A percentile compares a stretch with the other conserved stretches of the same genome.
These are phyloP conservation scores for Neurospora tetrasperma DNA, from an alignment of 495 filamentous ascomycete species.

Conservation along the genomic window DNA sequence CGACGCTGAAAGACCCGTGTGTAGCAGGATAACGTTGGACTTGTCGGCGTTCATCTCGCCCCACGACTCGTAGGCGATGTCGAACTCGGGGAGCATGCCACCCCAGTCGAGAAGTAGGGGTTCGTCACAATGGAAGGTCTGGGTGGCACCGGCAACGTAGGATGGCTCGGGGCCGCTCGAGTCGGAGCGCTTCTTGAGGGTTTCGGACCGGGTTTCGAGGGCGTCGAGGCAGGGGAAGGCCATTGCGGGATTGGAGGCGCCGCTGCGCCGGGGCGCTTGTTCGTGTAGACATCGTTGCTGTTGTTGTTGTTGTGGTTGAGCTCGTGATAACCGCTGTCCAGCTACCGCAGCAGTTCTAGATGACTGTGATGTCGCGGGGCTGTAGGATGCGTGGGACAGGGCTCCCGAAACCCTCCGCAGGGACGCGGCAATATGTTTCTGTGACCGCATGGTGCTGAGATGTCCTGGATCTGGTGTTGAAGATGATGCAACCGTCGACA, in stretches of 20 bases:
- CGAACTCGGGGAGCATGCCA: conserved; percentile 73
- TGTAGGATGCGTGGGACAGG: conserved; percentile 2
- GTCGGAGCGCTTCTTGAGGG: conserved; percentile 47
- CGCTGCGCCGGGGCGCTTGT: conserved; percentile 24
- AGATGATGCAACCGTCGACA: not conserved
- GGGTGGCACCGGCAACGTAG: conserved; percentile 79
- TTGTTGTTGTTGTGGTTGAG: conserved; percentile 32
- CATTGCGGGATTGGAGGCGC: conserved; percentile 77
- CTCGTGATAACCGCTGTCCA: conserved; percentile 13
- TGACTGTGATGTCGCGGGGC: not conserved
- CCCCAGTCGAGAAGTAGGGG: conserved; percentile 89
- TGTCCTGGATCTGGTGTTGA: not conserved
- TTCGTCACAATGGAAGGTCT: conserved; percentile 58
- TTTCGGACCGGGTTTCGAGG: conserved; percentile 72
- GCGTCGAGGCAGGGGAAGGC: conserved; percentile 93
- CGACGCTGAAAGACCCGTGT: conserved; percentile 90
- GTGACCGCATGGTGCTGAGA: conserved; percentile 14
- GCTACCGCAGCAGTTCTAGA: conserved; percentile 2
- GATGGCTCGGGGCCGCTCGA: conserved; percentile 75
- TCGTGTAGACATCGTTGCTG: conserved; percentile 19
- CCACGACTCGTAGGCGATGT: conserved; percentile 93
- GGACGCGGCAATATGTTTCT: conserved; percentile 1
- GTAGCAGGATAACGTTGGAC: conserved; percentile 84
- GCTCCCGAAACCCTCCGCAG: conserved; percentile 8
- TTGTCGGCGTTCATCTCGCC: conserved; percentile 68